Base-by-base conservation (phyloP, 2,329 filamentous ascomycete genomes). In the Monosporascus sp. region DNA sequence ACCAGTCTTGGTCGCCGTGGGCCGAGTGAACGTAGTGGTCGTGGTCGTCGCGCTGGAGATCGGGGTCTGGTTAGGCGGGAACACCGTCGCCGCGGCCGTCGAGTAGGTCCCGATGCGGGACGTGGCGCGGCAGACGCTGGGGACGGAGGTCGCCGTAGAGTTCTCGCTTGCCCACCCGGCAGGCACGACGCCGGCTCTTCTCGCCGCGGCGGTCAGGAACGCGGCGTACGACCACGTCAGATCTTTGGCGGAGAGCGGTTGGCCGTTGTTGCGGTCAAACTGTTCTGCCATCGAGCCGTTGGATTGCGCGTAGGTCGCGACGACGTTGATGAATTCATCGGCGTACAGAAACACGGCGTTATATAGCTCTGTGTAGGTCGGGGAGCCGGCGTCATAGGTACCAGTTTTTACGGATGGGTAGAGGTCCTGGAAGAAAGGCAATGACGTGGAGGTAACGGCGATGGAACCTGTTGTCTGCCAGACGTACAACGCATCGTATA, bases 401-500 rank as follows among this genome's bases (percentile, higher is more conserved):
- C 88, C 88, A 1, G 75, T 69, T 2, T 80, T 70, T 11, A 83
- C 76, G 1, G 76, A 76, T 14, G 84, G 76, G 50, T 81, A 77
- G 7, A 90, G 73, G 59, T 85, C 85, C 56, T 75, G 69, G 80
- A 92, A 94, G 75, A 94, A 93, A 7, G 80, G 65, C 8, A 91
- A 75, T 0, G 87, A 91, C 2, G 77, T 78, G 0, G 76, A 71
- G 5, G 83, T 86, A 47, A 93, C 80, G 1, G 78, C 80, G 62
- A 95, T 78, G 6, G 77, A 84, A 1, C 83, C 84, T 26, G 77
- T 69, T 37, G 75, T 70, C 57, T 86, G 77, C 87, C 88, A 93
- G 49, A 87, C 83, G 59, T 86, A 85, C 1, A 91, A 64, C 1
- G 90, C 86, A 61, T 88, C 85, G 67, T 91, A 93, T 3, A 95